Base-by-base conservation (phyloP, 148 eudicot genomes). In the Polygonum aviculare region DNA sequence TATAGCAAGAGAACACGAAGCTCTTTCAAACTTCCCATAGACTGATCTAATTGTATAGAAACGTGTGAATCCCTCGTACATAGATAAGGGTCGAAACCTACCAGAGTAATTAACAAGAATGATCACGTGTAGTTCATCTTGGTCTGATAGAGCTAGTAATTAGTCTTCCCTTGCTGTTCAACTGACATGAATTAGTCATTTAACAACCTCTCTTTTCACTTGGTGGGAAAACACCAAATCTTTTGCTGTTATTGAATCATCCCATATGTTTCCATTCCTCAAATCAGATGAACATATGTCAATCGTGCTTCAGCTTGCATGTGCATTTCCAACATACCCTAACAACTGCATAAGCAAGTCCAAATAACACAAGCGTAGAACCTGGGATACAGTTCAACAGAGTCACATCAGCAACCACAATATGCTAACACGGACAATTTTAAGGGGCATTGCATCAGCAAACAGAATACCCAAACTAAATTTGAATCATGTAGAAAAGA, bases 271-370 rank as follows among this genome's bases (percentile, higher is more conserved):
- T 4, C 59, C 21, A n/a, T 52, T n/a, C 59, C 59, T 52, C 21
- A 2, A 12, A 1, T n/a, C 59, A 54, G 5, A 54, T 54, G 12
- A 36, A 31, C 72, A 40, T 19, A 19, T 19, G 48, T 71, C 74
- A 71, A 10, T 71, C 74, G 48, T 71, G 74, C 50, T 71, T 71
- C 31, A 19, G 15, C 48, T 71, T 71, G 50, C 74, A 38, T 35
- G 50, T 71, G 50, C 12, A 71, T 71, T 71, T 71, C 50, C 74
- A 47, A n/a, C 74, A 35, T 19, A 41, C 4, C 74, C 47, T n/a
- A 3, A 12, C 22, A 40, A 47, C 47, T 18, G 74, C 33, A 41
- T 71, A 71, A 15, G 50, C 47, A 8, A 71, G 33, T 71, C 31
- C 74, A 10, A 40, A 15, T 5, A 71, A 47, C 15, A 47, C 74